These are phyloP conservation scores for Ceratobasidium sp. DNA, from an alignment of 1,284 basidiomycete genomes.

Conservation along the genomic window DNA sequence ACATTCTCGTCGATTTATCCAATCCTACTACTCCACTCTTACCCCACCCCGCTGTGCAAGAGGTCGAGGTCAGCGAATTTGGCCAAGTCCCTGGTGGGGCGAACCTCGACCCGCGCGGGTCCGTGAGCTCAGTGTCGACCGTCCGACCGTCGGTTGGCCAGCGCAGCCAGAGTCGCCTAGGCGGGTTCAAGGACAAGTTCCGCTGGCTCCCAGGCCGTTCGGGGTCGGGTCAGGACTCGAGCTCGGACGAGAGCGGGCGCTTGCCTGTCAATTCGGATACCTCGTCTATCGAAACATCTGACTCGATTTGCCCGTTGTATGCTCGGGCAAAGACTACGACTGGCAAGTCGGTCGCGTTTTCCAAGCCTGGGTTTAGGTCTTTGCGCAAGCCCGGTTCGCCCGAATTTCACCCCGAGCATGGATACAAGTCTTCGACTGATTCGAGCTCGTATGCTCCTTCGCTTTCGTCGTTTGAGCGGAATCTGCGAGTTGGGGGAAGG, in stretches of 20 bases:
- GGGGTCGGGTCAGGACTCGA: constrained; percentile 12
- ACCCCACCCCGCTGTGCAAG: neutral
- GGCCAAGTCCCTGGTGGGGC: constrained; percentile 29
- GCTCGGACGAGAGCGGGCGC: constrained; percentile 37
- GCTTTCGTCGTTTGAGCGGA: constrained; percentile 37
- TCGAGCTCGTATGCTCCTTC: constrained; percentile 43
- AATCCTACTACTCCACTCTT: neutral
- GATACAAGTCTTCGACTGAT: constrained; percentile 43
- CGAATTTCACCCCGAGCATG: constrained; percentile 35
- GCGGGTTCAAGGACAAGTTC: constrained; percentile 33
- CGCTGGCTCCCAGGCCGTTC: constrained; percentile 36
- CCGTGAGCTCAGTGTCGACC: constrained; percentile 38
- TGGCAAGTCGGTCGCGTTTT: constrained; percentile 32
- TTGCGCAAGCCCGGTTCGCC: constrained; percentile 15
- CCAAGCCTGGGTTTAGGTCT: constrained; percentile 32
- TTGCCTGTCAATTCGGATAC: constrained; percentile 6
- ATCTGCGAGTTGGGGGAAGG: constrained; percentile 24
- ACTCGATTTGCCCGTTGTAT: constrained; percentile 8
- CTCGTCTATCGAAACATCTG: constrained; percentile 10
- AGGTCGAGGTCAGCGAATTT: constrained; percentile 14
- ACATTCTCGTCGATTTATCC: neutral
- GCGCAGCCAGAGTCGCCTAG: constrained; percentile 28
- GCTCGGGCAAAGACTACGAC: neutral
- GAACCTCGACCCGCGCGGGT: constrained; percentile 31
- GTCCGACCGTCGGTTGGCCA: constrained; percentile 27